Percentiles rank a stretch among this genome's conserved stretches.
Conservation (phyloP, 2,329 filamentous ascomycete species). For the Stagonosporopsis rhizophila region DNA sequence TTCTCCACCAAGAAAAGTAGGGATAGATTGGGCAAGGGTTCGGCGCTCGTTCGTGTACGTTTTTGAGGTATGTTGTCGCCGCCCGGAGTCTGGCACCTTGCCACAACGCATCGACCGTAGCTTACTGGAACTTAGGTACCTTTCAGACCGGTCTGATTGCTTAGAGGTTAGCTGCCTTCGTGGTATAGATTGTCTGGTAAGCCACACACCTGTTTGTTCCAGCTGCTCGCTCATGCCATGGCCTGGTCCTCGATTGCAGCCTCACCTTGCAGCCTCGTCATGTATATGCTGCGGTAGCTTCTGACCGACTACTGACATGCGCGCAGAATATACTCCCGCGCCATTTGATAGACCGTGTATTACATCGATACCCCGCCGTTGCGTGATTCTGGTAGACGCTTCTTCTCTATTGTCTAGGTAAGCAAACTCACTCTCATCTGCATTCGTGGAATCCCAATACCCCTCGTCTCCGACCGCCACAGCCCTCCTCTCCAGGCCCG, state of each 20-base stretch:
- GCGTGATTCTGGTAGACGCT: slow-evolving; percentile 32
- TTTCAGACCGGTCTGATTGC: slow-evolving; percentile 33
- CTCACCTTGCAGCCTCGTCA: slow-evolving; percentile 1
- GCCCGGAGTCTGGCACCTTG: slow-evolving; percentile 13
- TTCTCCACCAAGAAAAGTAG: slow-evolving; percentile 49
- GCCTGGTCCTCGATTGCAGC: neutral
- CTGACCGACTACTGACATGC: slow-evolving; percentile 4
- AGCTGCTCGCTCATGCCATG: neutral
- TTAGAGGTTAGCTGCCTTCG: slow-evolving; percentile 33
- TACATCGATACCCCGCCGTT: slow-evolving; percentile 36
- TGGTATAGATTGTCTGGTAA: slow-evolving; percentile 42
- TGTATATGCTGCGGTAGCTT: neutral
- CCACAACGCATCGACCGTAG: slow-evolving; percentile 15
- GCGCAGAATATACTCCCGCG: slow-evolving; percentile 15
- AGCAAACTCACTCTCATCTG: slow-evolving; percentile 25
- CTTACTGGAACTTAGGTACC: slow-evolving; percentile 41
- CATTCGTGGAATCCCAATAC: neutral
- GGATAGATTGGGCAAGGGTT: slow-evolving; percentile 53
- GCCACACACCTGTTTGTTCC: neutral
- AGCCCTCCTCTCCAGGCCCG: neutral
- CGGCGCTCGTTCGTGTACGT: slow-evolving; percentile 42
- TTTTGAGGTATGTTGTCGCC: slow-evolving; percentile 43
- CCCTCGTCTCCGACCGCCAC: neutral
- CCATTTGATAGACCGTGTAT: slow-evolving; percentile 43
- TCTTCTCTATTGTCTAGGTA: slow-evolving; percentile 34